Evolutionary conservation across 2,329 filamentous ascomycete genomes (phyloP), one percentile per base, ranked within the genome.

Genomic region (Zymoseptoria passerinii): DNA sequence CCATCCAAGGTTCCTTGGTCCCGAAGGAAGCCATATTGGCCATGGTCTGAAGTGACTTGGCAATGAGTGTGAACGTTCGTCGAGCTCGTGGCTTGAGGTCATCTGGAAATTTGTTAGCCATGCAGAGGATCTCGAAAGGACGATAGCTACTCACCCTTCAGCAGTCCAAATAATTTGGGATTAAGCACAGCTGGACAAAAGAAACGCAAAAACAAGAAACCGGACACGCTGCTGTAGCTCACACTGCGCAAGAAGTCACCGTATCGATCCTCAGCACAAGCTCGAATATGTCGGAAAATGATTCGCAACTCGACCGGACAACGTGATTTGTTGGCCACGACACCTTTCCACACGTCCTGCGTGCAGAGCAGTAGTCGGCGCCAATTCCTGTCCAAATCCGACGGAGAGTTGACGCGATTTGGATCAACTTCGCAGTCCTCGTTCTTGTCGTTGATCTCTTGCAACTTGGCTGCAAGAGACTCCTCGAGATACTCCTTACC

Each of bases 1-100:
- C 92, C 92, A 97, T 96, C 90, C 91, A 97, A n/a, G 88, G 85
- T 73, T 97, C 92, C 71, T 96, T 95, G 70, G 89, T 92, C 48
- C 92, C 92, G 70, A 96, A 96, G 0, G 85, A 90, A 1, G 90
- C 89, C 74, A 96, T 81, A 71, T 96, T 96, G 18, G 91, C 90
- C 59, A 97, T 80, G 16, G 90, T 92, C 74, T 96, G 92, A 8
- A 97, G 78, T 1, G 89, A 90, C 74, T 97, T 97, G 23, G 92
- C 90, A 60, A 97, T 92, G 53, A 97, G 81, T 0, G 92, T 96
- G 55, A 96, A 80, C 0, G 92, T 95, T 49, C 92, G 85, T 70
- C 95, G 90, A 9, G 92, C 90, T 55, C 86, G 86, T 27, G 86
- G 83, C 53, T 87, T 88, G 23, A 92, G 91, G 64, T 95, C 89